Evolutionary conservation across 179 eudicot species (phyloP).

Genomic region (Patellifolia procumbens): DNA sequence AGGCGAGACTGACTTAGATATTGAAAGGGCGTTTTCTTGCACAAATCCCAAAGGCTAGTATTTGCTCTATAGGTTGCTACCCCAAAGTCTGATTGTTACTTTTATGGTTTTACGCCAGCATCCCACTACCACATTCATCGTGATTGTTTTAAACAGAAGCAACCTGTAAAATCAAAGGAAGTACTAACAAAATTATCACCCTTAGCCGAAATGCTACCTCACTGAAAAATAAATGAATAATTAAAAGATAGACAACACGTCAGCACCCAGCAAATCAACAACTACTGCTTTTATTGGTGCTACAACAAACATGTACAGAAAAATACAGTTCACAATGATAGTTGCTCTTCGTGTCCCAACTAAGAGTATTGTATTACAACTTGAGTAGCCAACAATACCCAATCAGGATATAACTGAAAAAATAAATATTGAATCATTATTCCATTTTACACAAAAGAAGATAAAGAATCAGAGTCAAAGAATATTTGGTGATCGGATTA

Average conservation of each 20-base stretch:
- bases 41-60: too few species aligned
- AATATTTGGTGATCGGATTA: neutral
- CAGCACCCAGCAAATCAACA: neutral
- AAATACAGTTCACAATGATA: conserved; percentile 11
- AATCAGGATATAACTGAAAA: neutral
- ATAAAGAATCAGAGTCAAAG: neutral
- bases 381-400: neutral
- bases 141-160: too few species aligned
- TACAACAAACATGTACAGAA: conserved; percentile 1
- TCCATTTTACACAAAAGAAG: neutral
- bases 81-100: too few species aligned
- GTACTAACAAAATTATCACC: neutral
- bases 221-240: neutral
- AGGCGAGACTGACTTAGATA: too few species aligned
- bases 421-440: neutral
- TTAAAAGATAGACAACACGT: neutral
- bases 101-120: too few species aligned
- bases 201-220: neutral
- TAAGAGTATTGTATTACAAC: neutral
- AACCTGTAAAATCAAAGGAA: too few species aligned
- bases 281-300: conserved; percentile 7
- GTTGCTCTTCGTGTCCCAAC: conserved; percentile 8
- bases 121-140: too few species aligned
- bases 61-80: too few species aligned
- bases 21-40: too few species aligned